Evolutionary conservation across 23 red algal species (phyloP).

Genomic region (Gracilaria vermiculophylla): DNA sequence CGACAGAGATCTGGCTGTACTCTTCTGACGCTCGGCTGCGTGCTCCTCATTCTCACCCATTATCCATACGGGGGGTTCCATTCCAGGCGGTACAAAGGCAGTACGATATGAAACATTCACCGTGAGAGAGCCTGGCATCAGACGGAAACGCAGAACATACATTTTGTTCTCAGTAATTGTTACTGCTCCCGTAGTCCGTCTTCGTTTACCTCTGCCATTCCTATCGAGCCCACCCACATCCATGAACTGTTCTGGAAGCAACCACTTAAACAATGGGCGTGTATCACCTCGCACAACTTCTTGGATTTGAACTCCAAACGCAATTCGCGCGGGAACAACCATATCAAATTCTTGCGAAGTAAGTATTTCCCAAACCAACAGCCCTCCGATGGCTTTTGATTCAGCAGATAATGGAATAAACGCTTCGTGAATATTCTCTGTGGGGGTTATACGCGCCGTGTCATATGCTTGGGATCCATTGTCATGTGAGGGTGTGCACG

Average conservation of each 20-base stretch:
- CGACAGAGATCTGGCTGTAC: constrained; percentile 37
- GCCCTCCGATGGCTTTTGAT: constrained; percentile 5
- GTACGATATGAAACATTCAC: constrained; percentile 52
- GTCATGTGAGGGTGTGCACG: neutral
- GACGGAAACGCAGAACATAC: constrained; percentile 51
- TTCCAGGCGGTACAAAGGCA: constrained; percentile 44
- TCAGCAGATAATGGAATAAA: neutral
- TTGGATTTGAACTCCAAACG: constrained; percentile 30
- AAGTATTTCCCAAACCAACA: constrained; percentile 58
- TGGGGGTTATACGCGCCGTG: constrained; percentile 1
- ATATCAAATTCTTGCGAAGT: constrained; percentile 54
- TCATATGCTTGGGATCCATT: constrained; percentile 7
- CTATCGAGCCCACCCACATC: constrained; percentile 49
- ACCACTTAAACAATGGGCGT: neutral
- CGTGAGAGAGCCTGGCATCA: constrained; percentile 60
- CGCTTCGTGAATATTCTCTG: constrained; percentile 35
- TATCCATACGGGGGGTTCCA: constrained; percentile 57
- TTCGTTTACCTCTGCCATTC: constrained; percentile 10
- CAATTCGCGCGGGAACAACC: constrained; percentile 53
- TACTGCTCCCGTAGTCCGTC: constrained; percentile 51
- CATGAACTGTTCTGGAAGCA: constrained; percentile 53
- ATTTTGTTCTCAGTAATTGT: constrained; percentile 41
- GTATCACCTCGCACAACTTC: neutral
- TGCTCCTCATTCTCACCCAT: constrained; percentile 54
- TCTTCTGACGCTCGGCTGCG: constrained; percentile 9